phyloP scores from a whole-genome alignment of 495 filamentous ascomycete species.

The Lentithecium fluviatile region DNA sequence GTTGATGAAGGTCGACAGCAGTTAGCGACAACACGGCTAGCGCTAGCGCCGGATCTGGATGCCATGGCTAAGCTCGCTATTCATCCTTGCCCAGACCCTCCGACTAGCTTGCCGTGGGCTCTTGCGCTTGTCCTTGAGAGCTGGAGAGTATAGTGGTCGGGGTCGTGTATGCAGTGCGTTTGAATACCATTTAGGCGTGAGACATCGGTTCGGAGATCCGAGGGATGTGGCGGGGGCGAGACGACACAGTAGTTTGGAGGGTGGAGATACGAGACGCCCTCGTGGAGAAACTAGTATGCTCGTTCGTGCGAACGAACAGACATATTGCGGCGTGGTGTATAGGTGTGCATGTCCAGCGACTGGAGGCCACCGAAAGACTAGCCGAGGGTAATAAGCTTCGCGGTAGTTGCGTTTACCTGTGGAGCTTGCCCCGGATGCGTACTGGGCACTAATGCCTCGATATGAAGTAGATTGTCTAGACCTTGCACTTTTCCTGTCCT shows the following conservation, averaged over 20 bases:
- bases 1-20: background rate
- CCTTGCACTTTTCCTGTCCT: background rate
- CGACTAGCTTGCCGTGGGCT: no score
- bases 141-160: background rate
- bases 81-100: no score
- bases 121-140: no score
- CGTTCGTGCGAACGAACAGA: background rate
- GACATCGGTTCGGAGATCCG: background rate
- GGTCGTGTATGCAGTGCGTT: background rate
- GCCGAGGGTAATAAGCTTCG: constrained; percentile 12
- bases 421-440: background rate
- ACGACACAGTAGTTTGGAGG: no score
- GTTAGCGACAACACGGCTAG: no score
- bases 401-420: constrained; percentile 10
- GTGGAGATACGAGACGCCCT: no score
- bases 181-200: background rate
- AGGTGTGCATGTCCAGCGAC: background rate
- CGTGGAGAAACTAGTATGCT: background rate
- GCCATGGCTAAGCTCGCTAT: background rate
- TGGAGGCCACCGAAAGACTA: background rate
- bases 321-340: no score
- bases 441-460: constrained; percentile 10
- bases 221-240: background rate
- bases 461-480: constrained; percentile 4
- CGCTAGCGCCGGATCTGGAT: background rate